A percentile compares a stretch with the other conserved stretches of the same genome.
Conservation (phyloP, 768 basidiomycete species). For the Boletales sp. region DNA sequence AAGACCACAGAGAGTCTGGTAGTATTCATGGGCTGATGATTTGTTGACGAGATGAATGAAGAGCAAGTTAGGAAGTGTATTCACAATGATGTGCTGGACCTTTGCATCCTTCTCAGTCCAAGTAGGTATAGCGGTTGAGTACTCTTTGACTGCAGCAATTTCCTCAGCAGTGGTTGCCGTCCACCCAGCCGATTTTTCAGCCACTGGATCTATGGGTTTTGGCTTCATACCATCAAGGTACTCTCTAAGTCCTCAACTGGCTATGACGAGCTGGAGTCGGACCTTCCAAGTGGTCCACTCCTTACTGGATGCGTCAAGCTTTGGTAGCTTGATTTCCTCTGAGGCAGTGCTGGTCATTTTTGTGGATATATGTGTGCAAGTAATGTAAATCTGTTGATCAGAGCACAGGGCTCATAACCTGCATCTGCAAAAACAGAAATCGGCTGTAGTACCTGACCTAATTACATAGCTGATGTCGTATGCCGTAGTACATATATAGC, state of each 20-base stretch:
- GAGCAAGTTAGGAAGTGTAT: neutral
- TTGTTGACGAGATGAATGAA: neutral
- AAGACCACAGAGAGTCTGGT: neutral
- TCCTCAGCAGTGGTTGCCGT: neutral
- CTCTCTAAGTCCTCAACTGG: neutral
- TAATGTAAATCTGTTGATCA: neutral
- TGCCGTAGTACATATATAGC: no score
- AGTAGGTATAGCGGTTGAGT: neutral
- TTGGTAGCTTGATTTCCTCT: neutral
- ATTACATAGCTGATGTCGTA: no score
- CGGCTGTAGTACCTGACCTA: no score
- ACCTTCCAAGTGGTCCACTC: neutral
- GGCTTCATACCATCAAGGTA: neutral
- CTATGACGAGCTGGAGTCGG: neutral
- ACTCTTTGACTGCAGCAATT: slow-evolving; percentile 1
- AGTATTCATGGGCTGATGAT: slow-evolving; percentile 19
- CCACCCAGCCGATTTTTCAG: neutral
- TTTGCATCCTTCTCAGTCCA: slow-evolving; percentile 24
- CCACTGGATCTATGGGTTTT: slow-evolving; percentile 13
- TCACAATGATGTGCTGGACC: slow-evolving; percentile 14
- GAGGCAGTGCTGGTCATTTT: neutral
- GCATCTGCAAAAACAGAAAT: no score
- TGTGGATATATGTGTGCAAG: neutral
- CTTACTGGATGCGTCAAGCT: slow-evolving; percentile 7
- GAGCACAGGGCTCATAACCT: neutral